Conservation (phyloP, 2,329 filamentous ascomycete genomes). For the Colletotrichum tabaci region DNA sequence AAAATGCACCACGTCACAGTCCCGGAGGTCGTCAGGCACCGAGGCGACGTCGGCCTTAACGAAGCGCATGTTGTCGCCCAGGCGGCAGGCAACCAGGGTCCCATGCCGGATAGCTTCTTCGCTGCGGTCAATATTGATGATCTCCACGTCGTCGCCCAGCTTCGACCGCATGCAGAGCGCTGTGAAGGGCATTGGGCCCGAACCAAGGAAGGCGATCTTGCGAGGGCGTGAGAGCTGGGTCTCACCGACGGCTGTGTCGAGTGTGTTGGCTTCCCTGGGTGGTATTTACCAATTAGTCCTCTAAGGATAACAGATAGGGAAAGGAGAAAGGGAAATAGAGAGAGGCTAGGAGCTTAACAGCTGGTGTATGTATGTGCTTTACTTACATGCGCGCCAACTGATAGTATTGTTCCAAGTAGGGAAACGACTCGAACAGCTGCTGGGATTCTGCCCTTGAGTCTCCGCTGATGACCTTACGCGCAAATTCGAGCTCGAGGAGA, state of each 20-base stretch:
- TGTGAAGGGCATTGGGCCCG: neutral
- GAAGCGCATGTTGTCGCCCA: neutral
- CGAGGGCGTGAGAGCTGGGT: neutral
- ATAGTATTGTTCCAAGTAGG: neutral
- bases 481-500: neutral
- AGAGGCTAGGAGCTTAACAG: no score
- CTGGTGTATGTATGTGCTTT: no score
- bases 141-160: neutral
- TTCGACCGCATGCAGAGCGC: neutral
- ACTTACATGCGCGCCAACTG: neutral
- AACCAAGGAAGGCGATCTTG: neutral
- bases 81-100: neutral
- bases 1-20: neutral
- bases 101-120: neutral
- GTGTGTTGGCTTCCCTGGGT: neutral
- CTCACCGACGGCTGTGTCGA: neutral
- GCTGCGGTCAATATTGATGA: neutral
- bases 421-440: neutral
- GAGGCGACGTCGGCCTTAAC: neutral
- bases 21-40: neutral
- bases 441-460: neutral
- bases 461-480: neutral
- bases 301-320: no score
- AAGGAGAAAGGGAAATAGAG: no score
- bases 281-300: no score